Evolutionary conservation across 148 eudicot species (phyloP), one percentile per base, ranked within the genome.

Genomic region (Nepenthes mirabilis): DNA sequence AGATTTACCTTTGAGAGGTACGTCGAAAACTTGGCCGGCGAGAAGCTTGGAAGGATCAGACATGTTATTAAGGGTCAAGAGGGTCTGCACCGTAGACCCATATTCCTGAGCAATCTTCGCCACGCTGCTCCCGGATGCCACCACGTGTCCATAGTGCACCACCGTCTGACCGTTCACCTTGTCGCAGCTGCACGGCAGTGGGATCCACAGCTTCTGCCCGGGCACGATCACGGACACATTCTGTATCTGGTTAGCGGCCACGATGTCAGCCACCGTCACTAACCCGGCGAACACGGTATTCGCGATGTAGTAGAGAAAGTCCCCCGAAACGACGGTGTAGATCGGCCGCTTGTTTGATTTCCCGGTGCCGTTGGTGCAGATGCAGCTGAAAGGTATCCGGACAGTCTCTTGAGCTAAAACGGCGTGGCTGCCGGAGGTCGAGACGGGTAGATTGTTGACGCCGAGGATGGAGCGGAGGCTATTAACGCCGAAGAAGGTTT

Each of bases 151-250:
- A 43, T 85, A 91, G 55, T 91, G 98, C 34, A 88, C 82, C 40
- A 78, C 97, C 65, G 34, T 56, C 59, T 70, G 47, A 0, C 86
- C 94, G 0, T 66, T 83, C 68, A 88, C 86, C 35, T 88, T 86
- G 62, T 91, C 95, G 43, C 97, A 91, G 74, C 98, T 86, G 53
- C 98, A 91, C 1, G 98, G 98, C 37, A 91, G 78, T 11, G 98
- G 98, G 54, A 91, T 77, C 83, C 79, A 66, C 59, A 91, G 74
- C 72, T 72, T 59, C 61, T 82, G 78, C 5, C 86, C 95, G 8
- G 56, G 59, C 0, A 0, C 0, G 0, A 91, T 91, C 53, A 48
- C 6, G 50, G 80, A 60, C 0, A 63, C 4, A 36, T 91, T 55
- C 8, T 33, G 1, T 7, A 91, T 83, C 5, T 59, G 43, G 11